Conservation (phyloP, 2,329 filamentous ascomycete species). For the Trichocomaceae sp. region DNA sequence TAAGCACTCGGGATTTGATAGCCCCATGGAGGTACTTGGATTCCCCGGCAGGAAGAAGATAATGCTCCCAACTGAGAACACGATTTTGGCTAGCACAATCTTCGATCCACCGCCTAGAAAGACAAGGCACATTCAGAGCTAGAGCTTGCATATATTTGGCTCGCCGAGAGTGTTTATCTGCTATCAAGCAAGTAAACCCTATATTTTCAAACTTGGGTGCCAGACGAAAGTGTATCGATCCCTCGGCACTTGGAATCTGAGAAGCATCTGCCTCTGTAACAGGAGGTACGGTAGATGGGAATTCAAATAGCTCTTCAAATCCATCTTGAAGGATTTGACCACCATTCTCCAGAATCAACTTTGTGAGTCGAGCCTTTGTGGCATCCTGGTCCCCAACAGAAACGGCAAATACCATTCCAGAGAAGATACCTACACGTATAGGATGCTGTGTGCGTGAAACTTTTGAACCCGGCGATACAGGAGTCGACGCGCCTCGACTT, state of each 20-base stretch:
- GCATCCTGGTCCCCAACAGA: slow-evolving; percentile 58
- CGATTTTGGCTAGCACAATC: slow-evolving; percentile 58
- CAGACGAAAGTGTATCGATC: slow-evolving; percentile 45
- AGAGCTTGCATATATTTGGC: slow-evolving; percentile 93
- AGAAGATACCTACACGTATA: slow-evolving; percentile 51
- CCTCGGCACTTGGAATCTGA: slow-evolving; percentile 15
- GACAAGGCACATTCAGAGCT: slow-evolving; percentile 78
- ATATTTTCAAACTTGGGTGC: slow-evolving; percentile 47
- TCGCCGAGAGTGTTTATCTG: slow-evolving; percentile 77
- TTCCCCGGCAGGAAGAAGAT: slow-evolving; percentile 78
- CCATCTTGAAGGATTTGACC: slow-evolving; percentile 65
- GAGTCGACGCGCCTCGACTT: slow-evolving; percentile 33
- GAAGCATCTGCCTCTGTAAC: slow-evolving; percentile 25
- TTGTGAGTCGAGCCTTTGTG: slow-evolving; percentile 53
- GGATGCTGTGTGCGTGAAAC: slow-evolving; percentile 36
- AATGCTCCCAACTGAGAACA: slow-evolving; percentile 69
- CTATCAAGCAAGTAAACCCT: slow-evolving; percentile 78
- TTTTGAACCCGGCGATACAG: slow-evolving; percentile 45
- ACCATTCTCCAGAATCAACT: slow-evolving; percentile 62
- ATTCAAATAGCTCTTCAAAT: slow-evolving; percentile 73
- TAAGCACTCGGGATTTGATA: slow-evolving; percentile 65
- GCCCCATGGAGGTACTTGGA: slow-evolving; percentile 70
- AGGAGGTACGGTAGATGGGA: slow-evolving; percentile 24
- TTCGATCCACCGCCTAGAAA: slow-evolving; percentile 74
- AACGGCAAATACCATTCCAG: slow-evolving; percentile 80